Evolutionary conservation across 1,284 basidiomycete genomes (phyloP), one percentile per base, ranked within the genome.

Genomic region (Moniliophthora roreri): DNA sequence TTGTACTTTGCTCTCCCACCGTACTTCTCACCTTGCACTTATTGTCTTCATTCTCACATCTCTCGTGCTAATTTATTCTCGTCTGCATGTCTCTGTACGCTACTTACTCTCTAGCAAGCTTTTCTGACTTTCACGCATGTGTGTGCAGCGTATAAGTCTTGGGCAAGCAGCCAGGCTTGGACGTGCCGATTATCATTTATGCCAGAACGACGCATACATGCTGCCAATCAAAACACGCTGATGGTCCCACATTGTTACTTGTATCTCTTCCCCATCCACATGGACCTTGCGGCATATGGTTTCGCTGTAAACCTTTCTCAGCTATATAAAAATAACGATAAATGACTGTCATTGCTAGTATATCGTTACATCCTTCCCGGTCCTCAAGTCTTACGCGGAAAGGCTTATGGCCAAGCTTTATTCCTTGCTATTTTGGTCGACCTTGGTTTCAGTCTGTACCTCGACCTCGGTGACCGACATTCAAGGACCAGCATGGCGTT

Each of bases 401-500:
- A 54, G 38, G 55, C 52, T 55, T 23, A 70, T 73, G 67, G 61
- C 62, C 50, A 66, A 61, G 60, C 58, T 72, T 4, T 59, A 58
- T 39, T 62, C 65, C 10, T 50, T 70, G 8, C 55, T 69, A 36
- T 61, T 69, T 48, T 60, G 38, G 41, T 32, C 44, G 28, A 44
- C 40, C 21, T 18, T 48, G 40, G 45, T 69, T 20, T 56, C 66
- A 21, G 59, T 54, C 11, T 63, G 60, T 20, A 62, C 60, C 3
- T 65, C 72, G 7, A 68, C 66, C 15, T 75, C 74, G 1, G 68
- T 82, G 11, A 65, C 76, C 16, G 79, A 81, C 24, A 80, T 84
- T 23, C 80, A 85, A 66, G 84, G 83, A 9, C 50, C 63, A 20
- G 66, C 76, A 1, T 85, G 76, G 58, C 68, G 69, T 56, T 83